Base-by-base conservation (phyloP, 345 rosid genomes). In the Laguncularia racemosa region DNA sequence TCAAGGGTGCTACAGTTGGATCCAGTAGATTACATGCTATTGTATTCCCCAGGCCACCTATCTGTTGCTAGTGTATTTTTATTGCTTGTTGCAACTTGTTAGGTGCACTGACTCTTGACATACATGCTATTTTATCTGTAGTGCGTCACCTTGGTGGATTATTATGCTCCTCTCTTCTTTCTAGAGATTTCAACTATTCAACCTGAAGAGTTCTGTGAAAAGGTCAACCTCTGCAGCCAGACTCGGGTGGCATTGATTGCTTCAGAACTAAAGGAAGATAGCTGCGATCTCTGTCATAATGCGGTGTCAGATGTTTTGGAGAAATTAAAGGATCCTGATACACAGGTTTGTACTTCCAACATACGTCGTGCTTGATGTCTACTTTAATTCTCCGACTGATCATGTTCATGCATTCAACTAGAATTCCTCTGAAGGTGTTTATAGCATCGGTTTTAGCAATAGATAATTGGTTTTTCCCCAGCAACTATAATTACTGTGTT, bases 281-380 rank as follows among this genome's bases (percentile, higher is more conserved):
- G 74, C 72, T 95, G 99, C 17, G 82, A 61, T 48, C 57, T 86
- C 53, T 95, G 99, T 67, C 95, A 67, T 44, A 58, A 46, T 52
- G 72, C 88, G 59, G 72, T 90, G 73, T 76, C 93, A 0, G 86
- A 82, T 61, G 57, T 80, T 53, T 18, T 88, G 65, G 28, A 60
- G 59, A 86, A 79, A 66, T 81, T 95, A 62, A 74, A 91, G 69
- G 92, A 95, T 75, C 97, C 97, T 0, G 84, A 95, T 67, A 84
- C 91, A 3, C 87, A 95, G 99, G 99, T 95, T 66, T 33, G 62
- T 65, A 5, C 63, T 38, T 55, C 26, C 13, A 38, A 46, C 49
- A 20, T 33, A 33, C 6, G 40, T 33, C 6, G 6, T 47, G 44
- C 20, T 18, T 1, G 62, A 33, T 5, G 13, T 53, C 18, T 4